phyloP scores from a whole-genome alignment of 805 yeast species.

The Jamesozyma lodderae region DNA sequence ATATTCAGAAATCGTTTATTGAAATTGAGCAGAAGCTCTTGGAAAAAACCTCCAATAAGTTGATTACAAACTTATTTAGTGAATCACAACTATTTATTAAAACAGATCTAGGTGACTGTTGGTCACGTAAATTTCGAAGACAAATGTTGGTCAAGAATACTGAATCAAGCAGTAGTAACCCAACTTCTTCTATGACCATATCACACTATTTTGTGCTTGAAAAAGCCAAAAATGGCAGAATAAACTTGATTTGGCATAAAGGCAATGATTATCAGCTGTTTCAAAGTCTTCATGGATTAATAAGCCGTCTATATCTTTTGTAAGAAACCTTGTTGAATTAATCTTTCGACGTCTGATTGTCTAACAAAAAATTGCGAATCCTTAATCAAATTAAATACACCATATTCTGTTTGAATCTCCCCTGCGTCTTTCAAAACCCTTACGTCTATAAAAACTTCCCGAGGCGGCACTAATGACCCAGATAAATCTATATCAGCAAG shows the following conservation, averaged over 20 bases:
- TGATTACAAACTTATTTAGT: background rate
- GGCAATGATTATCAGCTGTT: constrained; percentile 1
- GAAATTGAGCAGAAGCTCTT: background rate
- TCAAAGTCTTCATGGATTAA: constrained; percentile 1
- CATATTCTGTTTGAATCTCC: constrained; percentile 94
- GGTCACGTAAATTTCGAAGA: constrained; percentile 2
- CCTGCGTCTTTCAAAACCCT: constrained; percentile 92
- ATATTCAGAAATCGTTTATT: background rate
- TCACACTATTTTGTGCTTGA: background rate
- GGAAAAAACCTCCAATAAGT: background rate
- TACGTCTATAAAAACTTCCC: constrained; percentile 86
- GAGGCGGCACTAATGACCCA: constrained; percentile 87
- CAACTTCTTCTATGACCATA: background rate
- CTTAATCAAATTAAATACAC: constrained; percentile 85
- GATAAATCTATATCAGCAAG: constrained; percentile 78
- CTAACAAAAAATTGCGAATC: constrained; percentile 92
- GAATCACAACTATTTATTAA: background rate
- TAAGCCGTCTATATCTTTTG: constrained; percentile 46
- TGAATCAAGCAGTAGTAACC: too few relatives aligned
- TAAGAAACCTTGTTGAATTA: constrained; percentile 88
- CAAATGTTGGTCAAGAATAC: too few relatives aligned
- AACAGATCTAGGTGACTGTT: constrained; percentile 1
- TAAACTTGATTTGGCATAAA: background rate
- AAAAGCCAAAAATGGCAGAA: background rate
- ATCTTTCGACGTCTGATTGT: constrained; percentile 85